Conservation (phyloP, 148 eudicot species). For the Fagopyrum tataricum region DNA sequence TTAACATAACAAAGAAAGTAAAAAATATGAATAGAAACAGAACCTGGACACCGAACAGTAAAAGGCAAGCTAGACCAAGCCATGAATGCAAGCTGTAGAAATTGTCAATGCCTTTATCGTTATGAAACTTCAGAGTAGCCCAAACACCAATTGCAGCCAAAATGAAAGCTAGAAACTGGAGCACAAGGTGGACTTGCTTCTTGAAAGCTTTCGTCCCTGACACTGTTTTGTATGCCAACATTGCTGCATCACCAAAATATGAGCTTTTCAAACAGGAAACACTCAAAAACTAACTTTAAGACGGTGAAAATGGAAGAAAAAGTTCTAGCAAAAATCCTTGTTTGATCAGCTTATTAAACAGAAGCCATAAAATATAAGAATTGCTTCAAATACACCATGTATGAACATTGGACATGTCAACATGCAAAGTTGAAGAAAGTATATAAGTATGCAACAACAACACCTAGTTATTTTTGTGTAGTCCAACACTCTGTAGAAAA, state of each 20-base stretch:
- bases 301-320: neutral
- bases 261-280: neutral
- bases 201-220: constrained; percentile 74
- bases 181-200: constrained; percentile 60
- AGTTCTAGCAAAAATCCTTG: neutral
- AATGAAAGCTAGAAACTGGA: constrained; percentile 64
- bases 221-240: constrained; percentile 90
- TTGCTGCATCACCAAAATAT: constrained; percentile 49
- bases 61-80: constrained; percentile 74
- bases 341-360: neutral
- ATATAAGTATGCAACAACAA: neutral
- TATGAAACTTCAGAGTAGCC: constrained; percentile 79
- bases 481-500: no score
- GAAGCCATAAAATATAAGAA: neutral
- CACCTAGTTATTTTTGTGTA: no score
- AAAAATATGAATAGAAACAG: neutral
- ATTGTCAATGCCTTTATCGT: constrained; percentile 71
- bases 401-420: neutral
- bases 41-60: constrained; percentile 78
- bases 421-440: neutral
- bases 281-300: no score
- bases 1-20: neutral
- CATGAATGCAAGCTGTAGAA: constrained; percentile 98
- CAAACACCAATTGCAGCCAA: constrained; percentile 69
- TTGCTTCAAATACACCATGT: neutral